Percentiles rank a stretch among this genome's conserved stretches.
phyloP scores from a whole-genome alignment of 441 rosid genomes.

The Pelargonium fulgidum region DNA sequence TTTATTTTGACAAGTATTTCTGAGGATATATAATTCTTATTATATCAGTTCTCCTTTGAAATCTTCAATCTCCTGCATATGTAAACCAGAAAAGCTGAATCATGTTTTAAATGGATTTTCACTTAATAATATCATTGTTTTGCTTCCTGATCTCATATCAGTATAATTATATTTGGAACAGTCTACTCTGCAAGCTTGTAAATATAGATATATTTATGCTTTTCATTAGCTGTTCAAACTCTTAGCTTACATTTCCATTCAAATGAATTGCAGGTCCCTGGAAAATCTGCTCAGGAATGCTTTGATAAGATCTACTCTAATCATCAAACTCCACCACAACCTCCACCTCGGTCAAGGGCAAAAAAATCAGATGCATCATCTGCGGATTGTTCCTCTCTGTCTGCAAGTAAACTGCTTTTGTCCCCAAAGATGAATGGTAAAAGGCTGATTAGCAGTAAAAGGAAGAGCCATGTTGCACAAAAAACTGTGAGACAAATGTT shows the following conservation, averaged over 20 bases:
- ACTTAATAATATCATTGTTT: neutral
- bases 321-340: conserved; percentile 55
- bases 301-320: conserved; percentile 72
- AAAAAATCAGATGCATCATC: conserved; percentile 31
- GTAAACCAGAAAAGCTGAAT: neutral
- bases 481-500: conserved; percentile 57
- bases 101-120: too few species aligned
- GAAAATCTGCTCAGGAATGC: conserved; percentile 87
- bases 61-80: neutral
- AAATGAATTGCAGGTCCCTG: conserved; percentile 55
- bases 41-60: neutral
- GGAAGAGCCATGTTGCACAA: conserved; percentile 35
- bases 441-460: conserved; percentile 28
- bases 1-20: neutral
- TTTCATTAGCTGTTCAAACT: conserved; percentile 3
- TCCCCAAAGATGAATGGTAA: conserved; percentile 26
- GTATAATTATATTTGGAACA: neutral
- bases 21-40: neutral
- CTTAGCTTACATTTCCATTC: conserved; percentile 1
- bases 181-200: neutral
- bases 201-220: neutral
- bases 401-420: conserved; percentile 50
- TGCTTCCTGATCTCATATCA: neutral
- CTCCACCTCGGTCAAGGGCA: conserved; percentile 46
- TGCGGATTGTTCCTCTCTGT: conserved; percentile 34